phyloP scores from a whole-genome alignment of 805 yeast genomes.

The Groenewaldozyma salmanticensis region DNA sequence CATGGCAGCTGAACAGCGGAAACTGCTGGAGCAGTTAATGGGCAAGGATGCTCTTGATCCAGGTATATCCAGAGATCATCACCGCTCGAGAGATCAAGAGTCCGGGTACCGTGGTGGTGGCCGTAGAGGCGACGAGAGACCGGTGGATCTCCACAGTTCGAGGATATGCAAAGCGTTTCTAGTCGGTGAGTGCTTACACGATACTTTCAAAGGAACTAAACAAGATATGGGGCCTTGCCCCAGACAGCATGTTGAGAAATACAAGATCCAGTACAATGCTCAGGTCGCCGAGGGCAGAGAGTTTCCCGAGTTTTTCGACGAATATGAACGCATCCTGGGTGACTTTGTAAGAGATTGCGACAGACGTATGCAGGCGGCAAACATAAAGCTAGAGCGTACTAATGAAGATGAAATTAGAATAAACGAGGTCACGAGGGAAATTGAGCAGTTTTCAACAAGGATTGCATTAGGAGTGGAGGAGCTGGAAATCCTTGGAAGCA shows the following conservation, averaged over 20 bases:
- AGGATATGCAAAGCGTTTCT: slow-evolving; percentile 70
- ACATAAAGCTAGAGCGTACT: slow-evolving; percentile 57
- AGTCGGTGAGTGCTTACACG: slow-evolving; percentile 84
- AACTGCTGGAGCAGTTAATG: slow-evolving; percentile 71
- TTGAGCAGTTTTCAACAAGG: slow-evolving; percentile 41
- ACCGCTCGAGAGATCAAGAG: background rate
- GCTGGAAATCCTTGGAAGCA: slow-evolving; percentile 40
- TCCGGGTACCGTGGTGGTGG: slow-evolving; percentile 1
- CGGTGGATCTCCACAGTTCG: slow-evolving; percentile 39
- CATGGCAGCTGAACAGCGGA: slow-evolving; percentile 69
- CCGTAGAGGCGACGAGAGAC: slow-evolving; percentile 24
- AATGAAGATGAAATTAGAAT: slow-evolving; percentile 57
- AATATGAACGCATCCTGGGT: slow-evolving; percentile 38
- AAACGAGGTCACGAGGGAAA: slow-evolving; percentile 16
- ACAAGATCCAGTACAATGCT: slow-evolving; percentile 52
- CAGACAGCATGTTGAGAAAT: slow-evolving; percentile 61
- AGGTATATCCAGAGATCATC: background rate
- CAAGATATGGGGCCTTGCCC: slow-evolving; percentile 78
- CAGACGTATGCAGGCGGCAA: slow-evolving; percentile 51
- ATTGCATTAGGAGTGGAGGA: slow-evolving; percentile 64
- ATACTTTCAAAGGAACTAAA: slow-evolving; percentile 71
- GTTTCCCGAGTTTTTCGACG: slow-evolving; percentile 39
- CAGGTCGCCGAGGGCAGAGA: slow-evolving; percentile 29
- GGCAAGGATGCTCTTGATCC: slow-evolving; percentile 36
- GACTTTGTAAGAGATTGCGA: slow-evolving; percentile 59